Evolutionary conservation across 805 yeast species (phyloP).

Genomic region (Wickerhamomyces queroliae): DNA sequence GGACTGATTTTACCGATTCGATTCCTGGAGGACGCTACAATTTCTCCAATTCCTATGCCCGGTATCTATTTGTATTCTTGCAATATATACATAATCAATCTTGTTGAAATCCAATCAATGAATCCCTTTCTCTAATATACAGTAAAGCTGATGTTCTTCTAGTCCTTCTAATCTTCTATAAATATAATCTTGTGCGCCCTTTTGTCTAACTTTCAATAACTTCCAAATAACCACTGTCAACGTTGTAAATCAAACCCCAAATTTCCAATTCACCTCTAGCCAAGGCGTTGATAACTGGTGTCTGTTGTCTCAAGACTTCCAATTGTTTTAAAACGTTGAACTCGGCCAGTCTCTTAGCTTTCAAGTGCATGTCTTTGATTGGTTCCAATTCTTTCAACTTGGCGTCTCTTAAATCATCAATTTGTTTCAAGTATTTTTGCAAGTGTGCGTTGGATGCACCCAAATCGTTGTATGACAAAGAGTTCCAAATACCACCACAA

Average conservation of each 20-base stretch:
- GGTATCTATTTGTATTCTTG: too few relatives aligned
- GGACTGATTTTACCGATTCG: too few relatives aligned
- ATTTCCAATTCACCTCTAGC: conserved; percentile 61
- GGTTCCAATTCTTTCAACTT: conserved; percentile 44
- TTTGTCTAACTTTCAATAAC: conserved; percentile 26
- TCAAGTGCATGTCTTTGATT: conserved; percentile 44
- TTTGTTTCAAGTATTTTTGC: conserved; percentile 46
- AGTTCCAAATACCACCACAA: conserved; percentile 90
- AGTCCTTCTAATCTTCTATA: background rate
- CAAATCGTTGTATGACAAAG: conserved; percentile 54
- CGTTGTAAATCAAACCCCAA: conserved; percentile 82
- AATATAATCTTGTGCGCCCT: background rate
- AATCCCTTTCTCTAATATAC: background rate
- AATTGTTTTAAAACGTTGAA: conserved; percentile 73
- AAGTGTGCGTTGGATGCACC: conserved; percentile 46
- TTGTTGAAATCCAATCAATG: background rate
- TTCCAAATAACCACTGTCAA: conserved; percentile 62
- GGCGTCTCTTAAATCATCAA: conserved; percentile 62
- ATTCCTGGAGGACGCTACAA: too few relatives aligned
- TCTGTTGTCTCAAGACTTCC: conserved; percentile 47
- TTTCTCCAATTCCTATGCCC: too few relatives aligned
- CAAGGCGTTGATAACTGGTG: conserved; percentile 60
- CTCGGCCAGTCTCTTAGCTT: conserved; percentile 62
- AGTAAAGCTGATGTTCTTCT: background rate
- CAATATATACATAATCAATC: too few relatives aligned